These are phyloP conservation scores for Lentinula guzmanii DNA, from an alignment of 768 basidiomycete genomes.

Conservation along the genomic window DNA sequence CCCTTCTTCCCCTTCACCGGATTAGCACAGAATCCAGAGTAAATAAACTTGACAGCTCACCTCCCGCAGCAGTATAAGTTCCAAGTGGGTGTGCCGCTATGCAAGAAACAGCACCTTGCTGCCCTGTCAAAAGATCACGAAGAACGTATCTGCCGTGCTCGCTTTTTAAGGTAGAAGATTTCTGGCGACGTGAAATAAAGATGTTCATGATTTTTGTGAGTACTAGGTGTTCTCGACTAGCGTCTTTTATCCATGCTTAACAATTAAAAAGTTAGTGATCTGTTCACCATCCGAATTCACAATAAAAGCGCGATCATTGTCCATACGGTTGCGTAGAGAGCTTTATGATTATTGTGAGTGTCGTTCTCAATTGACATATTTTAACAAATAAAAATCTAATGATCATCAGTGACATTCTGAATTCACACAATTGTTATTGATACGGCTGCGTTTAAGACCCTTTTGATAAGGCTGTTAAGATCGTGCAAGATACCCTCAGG, in stretches of 20 bases:
- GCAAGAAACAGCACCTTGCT: not conserved
- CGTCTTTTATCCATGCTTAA: not conserved
- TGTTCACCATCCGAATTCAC: not conserved
- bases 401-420: too few species aligned
- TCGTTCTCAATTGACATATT: too few species aligned
- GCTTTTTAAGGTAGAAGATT: not conserved
- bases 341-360: too few species aligned
- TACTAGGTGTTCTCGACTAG: not conserved
- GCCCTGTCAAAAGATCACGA: not conserved
- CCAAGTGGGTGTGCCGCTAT: not conserved
- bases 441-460: too few species aligned
- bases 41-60: not conserved
- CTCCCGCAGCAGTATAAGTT: not conserved
- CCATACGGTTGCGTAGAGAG: too few species aligned
- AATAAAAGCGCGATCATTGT: not conserved
- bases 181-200: not conserved
- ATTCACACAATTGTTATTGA: too few species aligned
- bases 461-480: too few species aligned
- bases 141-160: not conserved
- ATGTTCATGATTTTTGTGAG: not conserved
- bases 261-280: not conserved
- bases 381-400: too few species aligned
- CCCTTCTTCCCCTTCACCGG: not conserved
- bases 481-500: too few species aligned
- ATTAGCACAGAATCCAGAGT: not conserved